Evolutionary conservation across 2,329 filamentous ascomycete genomes (phyloP).

Genomic region (Beauveria rudraprayagi): DNA sequence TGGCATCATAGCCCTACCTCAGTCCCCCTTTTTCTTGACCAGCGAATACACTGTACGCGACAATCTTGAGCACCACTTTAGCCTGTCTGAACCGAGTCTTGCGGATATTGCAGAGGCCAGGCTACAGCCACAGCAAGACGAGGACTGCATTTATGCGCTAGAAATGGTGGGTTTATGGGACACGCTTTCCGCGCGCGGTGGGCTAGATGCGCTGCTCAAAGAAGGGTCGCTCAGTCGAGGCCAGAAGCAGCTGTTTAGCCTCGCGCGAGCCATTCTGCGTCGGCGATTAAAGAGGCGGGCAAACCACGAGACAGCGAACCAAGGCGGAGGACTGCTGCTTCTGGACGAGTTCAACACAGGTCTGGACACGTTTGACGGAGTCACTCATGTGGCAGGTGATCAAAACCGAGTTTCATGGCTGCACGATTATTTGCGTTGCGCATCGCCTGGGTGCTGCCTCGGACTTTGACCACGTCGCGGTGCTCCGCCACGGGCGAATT

Average conservation of each 20-base stretch:
- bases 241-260: slow-evolving; percentile 12
- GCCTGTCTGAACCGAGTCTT: not conserved
- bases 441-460: slow-evolving; percentile 23
- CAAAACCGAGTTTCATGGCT: slow-evolving; percentile 17
- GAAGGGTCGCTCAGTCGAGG: slow-evolving; percentile 9
- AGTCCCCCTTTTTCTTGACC: slow-evolving; percentile 4
- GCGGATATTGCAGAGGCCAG: not conserved
- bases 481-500: slow-evolving; percentile 19
- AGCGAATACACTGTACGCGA: slow-evolving; percentile 3
- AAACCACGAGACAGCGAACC: not conserved
- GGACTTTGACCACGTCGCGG: slow-evolving; percentile 21
- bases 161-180: slow-evolving; percentile 6
- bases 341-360: slow-evolving; percentile 19
- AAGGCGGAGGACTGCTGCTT: not conserved
- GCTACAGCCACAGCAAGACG: not conserved
- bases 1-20: not conserved
- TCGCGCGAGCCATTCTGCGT: slow-evolving; percentile 10
- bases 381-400: slow-evolving; percentile 20
- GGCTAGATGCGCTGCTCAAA: slow-evolving; percentile 3
- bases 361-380: slow-evolving; percentile 23
- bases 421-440: slow-evolving; percentile 22
- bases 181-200: not conserved
- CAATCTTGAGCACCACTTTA: slow-evolving; percentile 5
- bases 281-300: not conserved
- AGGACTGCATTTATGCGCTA: slow-evolving; percentile 2